Conservation (phyloP, 1,284 basidiomycete species). For the Rhodotorula sp. region DNA sequence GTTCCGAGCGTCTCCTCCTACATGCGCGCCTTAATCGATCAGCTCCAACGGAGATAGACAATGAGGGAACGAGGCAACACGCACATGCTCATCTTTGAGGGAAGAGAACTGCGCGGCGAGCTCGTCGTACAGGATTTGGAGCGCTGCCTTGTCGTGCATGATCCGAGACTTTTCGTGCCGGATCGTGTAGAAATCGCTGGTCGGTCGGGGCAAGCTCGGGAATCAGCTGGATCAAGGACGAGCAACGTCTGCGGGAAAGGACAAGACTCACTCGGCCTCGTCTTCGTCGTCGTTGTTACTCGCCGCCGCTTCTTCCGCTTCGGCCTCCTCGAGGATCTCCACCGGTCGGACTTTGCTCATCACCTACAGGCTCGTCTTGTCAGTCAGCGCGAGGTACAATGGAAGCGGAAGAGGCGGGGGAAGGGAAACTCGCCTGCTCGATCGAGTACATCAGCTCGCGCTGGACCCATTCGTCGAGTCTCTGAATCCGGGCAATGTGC, state of each 20-base stretch:
- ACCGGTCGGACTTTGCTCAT: conserved; percentile 63
- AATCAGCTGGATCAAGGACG: background rate
- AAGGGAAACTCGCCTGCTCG: conserved; percentile 61
- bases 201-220: background rate
- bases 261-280: conserved; percentile 18
- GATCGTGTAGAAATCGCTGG: conserved; percentile 59
- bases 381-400: background rate
- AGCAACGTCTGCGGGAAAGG: too few species aligned
- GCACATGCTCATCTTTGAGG: conserved; percentile 70
- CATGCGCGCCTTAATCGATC: background rate
- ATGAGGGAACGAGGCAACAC: background rate
- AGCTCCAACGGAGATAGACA: too few species aligned
- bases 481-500: conserved; percentile 80
- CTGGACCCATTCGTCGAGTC: conserved; percentile 72
- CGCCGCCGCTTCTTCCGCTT: background rate
- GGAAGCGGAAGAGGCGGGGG: conserved; percentile 27
- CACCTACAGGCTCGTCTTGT: conserved; percentile 54
- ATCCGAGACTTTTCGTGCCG: conserved; percentile 74
- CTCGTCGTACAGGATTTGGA: conserved; percentile 50
- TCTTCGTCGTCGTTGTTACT: background rate
- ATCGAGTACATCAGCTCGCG: conserved; percentile 81
- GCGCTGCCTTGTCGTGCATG: conserved; percentile 66
- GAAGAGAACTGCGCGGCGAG: conserved; percentile 72
- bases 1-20: conserved; percentile 67
- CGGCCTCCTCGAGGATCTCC: conserved; percentile 9